phyloP scores from a whole-genome alignment of 1,284 basidiomycete genomes.

The Ceraceosorus guamensis region DNA sequence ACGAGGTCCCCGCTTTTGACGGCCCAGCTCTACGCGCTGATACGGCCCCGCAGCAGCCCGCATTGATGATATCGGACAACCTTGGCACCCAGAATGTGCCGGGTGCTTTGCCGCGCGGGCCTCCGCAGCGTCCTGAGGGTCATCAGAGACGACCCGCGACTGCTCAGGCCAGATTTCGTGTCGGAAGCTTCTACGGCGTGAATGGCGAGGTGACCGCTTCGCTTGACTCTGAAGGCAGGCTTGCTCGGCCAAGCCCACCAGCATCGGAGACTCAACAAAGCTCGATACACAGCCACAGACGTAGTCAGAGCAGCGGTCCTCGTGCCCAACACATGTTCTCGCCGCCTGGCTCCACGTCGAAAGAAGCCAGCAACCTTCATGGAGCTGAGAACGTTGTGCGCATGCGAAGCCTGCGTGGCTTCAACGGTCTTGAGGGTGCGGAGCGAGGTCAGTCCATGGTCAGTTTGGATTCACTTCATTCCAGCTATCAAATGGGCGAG shows the following conservation, averaged over 20 bases:
- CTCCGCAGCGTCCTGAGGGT: no score
- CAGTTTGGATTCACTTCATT: conserved; percentile 24
- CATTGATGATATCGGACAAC: conserved; percentile 1
- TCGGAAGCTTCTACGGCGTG: conserved; percentile 32
- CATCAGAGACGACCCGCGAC: background rate
- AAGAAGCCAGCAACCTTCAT: background rate
- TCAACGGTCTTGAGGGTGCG: conserved; percentile 27
- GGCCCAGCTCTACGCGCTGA: conserved; percentile 1
- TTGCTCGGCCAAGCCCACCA: conserved; percentile 7
- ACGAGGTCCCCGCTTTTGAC: conserved; percentile 3
- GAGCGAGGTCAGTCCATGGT: conserved; percentile 30
- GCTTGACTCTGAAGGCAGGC: conserved; percentile 16
- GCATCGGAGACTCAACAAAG: conserved; percentile 2
- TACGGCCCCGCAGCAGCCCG: conserved; percentile 7
- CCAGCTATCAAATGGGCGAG: conserved; percentile 23
- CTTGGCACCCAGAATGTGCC: no score
- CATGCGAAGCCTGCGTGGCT: conserved; percentile 28
- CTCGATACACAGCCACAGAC: background rate
- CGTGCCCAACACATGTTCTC: conserved; percentile 18
- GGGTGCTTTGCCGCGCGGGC: no score
- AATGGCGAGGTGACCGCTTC: conserved; percentile 25
- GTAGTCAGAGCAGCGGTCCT: conserved; percentile 3
- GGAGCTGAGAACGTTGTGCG: conserved; percentile 14
- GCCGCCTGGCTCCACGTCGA: conserved; percentile 8
- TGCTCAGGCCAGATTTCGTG: conserved; percentile 5